Conservation (phyloP, 176 grass and related monocot genomes). For the Triticum aestivum region IWGSC_CS_RefSeq_v2.1 NC_057813.1:620707061-620707560, state of each 20-base stretch:
- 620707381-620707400: background rate
- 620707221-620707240: background rate
- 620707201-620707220: background rate
- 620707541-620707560: too few relatives aligned
- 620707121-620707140: too few relatives aligned
- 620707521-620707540: too few relatives aligned
- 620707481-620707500: too few relatives aligned
- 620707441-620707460: too few relatives aligned
- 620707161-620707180: background rate
- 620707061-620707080: too few relatives aligned
- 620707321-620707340: background rate
- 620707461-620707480: too few relatives aligned
- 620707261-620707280: background rate
- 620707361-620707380: background rate
- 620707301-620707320: background rate
- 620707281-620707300: background rate
- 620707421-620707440: too few relatives aligned
- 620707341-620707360: background rate
- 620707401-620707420: too few relatives aligned
- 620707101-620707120: too few relatives aligned
- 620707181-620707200: background rate
- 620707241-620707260: background rate
- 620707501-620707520: too few relatives aligned
- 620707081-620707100: too few relatives aligned
- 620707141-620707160: background rate